Evolutionary conservation across 2,329 filamentous ascomycete genomes (phyloP).

Genomic region (Venturia nashicola): DNA sequence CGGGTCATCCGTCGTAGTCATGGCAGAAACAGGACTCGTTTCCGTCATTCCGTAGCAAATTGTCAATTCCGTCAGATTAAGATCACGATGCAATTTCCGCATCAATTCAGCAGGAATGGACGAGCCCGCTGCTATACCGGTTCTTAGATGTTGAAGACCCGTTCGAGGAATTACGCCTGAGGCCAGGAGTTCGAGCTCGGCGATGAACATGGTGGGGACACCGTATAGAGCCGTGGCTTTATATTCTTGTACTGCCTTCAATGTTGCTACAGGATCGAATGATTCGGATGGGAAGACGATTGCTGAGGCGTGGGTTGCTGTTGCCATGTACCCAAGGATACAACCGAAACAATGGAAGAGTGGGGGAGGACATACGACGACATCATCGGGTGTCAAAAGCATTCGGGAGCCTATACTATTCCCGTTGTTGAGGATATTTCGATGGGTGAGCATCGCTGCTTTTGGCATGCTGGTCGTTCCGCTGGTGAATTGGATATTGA

Average conservation of each 20-base stretch:
- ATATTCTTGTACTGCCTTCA: constrained; percentile 52
- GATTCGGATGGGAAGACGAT: constrained; percentile 80
- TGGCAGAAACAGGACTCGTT: constrained; percentile 60
- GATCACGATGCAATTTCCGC: constrained; percentile 55
- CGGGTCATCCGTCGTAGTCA: constrained; percentile 71
- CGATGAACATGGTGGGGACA: constrained; percentile 90
- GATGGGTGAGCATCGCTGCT: constrained; percentile 78
- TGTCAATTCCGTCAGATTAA: constrained; percentile 72
- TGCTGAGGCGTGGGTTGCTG: constrained; percentile 66
- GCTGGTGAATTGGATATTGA: constrained; percentile 95
- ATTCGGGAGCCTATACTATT: constrained; percentile 73
- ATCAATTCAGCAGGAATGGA: constrained; percentile 77
- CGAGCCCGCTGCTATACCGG: constrained; percentile 84
- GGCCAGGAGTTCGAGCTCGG: constrained; percentile 67
- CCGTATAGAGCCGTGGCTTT: constrained; percentile 65
- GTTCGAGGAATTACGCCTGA: constrained; percentile 27
- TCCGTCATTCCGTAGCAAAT: constrained; percentile 98
- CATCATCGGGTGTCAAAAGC: constrained; percentile 61
- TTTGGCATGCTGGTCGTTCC: constrained; percentile 90
- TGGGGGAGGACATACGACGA: constrained; percentile 52
- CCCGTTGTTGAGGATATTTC: constrained; percentile 86
- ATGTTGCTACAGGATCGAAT: constrained; percentile 66
- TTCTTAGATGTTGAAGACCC: constrained; percentile 57
- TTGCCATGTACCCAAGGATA: constrained; percentile 92
- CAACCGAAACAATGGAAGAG: constrained; percentile 69